Percentiles rank a stretch among this genome's conserved stretches.
phyloP scores from a whole-genome alignment of 345 rosid genomes.

The Populus davidiana region DNA sequence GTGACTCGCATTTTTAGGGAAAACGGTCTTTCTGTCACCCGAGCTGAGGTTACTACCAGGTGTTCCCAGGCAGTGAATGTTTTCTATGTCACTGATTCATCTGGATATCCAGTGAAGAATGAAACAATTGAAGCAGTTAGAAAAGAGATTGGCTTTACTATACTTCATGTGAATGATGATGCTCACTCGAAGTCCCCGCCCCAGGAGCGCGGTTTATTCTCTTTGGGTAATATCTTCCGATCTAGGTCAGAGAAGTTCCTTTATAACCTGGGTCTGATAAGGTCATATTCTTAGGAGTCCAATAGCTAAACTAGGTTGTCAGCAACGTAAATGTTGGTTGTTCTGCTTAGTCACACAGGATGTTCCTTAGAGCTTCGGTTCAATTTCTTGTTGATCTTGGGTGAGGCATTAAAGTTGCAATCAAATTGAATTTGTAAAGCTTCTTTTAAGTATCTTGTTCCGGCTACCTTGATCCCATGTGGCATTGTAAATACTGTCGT shows the following conservation, averaged over 20 bases:
- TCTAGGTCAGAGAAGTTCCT: conserved; percentile 74
- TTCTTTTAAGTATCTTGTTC: conserved; percentile 24
- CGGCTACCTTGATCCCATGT: background rate
- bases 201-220: conserved; percentile 48
- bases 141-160: conserved; percentile 59
- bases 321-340: conserved; percentile 21
- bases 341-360: conserved; percentile 1
- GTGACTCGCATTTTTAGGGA: conserved; percentile 93
- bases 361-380: conserved; percentile 7
- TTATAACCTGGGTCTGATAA: conserved; percentile 62
- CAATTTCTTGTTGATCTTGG: conserved; percentile 31
- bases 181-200: conserved; percentile 36
- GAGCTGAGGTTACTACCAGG: conserved; percentile 86
- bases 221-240: conserved; percentile 62
- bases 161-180: conserved; percentile 66
- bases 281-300: conserved; percentile 42
- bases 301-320: conserved; percentile 15
- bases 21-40: conserved; percentile 74
- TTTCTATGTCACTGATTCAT: conserved; percentile 76
- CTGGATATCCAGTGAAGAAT: conserved; percentile 64
- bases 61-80: conserved; percentile 74
- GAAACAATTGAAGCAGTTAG: conserved; percentile 78
- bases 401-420: conserved; percentile 6
- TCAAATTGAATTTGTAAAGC: conserved; percentile 24
- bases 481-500: conserved; percentile 14